Evolutionary conservation across 352 stramenopile species (phyloP), one percentile per base, ranked within the genome.

Genomic region (Pythium aquatile): DNA sequence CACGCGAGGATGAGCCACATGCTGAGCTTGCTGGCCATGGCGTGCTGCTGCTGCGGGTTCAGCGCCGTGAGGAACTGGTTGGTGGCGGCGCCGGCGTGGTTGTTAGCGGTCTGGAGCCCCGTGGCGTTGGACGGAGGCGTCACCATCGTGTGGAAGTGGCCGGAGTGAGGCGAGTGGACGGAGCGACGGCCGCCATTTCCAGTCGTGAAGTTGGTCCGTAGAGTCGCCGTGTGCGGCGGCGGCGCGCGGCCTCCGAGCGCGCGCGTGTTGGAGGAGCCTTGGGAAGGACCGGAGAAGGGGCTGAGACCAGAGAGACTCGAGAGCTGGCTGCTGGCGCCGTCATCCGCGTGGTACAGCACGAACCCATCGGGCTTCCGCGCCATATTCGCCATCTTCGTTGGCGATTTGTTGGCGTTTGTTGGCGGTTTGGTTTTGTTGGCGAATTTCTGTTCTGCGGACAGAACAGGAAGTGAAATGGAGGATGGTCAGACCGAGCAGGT

Each of bases 191-290:
- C 59, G 65, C 16, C 70, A 5, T 20, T 39, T 24, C 20, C 52
- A 0, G 79, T 81, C 56, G 76, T 91, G 53, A 91, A 91, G 68
- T 91, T 91, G 17, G 82, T 87, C 13, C 79, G 78, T n/a, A 88
- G 58, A 37, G 78, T 76, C 0, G 67, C 78, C 2, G 79, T 75
- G 58, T 87, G 69, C 5, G 76, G 82, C 39, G 79, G 76, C 37
- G 73, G 78, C 47, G 76, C 68, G 10, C 76, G 66, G 20, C 69
- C 58, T 42, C 73, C 74, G 26, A 69, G 30, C 8, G 55, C 61
- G 8, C 52, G 61, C 42, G 51, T 61, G 39, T 54, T 49, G 29
- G 61, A 66, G 35, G 67, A 74, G 51, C 39, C 29, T 20, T 74
- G 61, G 32, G 61, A 69, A 28, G 61, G 57, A 0, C 62, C 55